Conservation (phyloP, 176 grass and related monocot species). For the Aegilops sharonensis region DNA sequence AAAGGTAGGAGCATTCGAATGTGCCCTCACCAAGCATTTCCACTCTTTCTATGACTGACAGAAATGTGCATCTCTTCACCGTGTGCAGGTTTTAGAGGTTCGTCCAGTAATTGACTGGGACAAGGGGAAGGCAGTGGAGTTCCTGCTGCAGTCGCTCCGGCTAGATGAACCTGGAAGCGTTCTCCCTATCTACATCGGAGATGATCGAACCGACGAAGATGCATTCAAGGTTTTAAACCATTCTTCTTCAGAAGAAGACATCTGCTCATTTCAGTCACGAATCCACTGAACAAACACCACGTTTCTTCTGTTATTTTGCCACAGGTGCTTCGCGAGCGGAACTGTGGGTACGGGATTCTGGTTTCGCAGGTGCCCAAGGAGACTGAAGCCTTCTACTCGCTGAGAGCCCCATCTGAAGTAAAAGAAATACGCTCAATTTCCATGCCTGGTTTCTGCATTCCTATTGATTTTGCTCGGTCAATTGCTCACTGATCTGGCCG, state of each 20-base stretch:
- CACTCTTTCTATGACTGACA: background rate
- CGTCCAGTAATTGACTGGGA: slow-evolving; percentile 68
- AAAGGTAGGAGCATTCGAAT: slow-evolving; percentile 33
- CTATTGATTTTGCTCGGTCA: background rate
- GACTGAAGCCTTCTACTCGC: slow-evolving; percentile 52
- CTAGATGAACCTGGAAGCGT: slow-evolving; percentile 37
- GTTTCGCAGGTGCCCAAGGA: slow-evolving; percentile 60
- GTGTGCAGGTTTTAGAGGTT: slow-evolving; percentile 68
- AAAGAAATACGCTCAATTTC: background rate
- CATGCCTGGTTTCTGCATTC: background rate
- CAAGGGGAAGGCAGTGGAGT: slow-evolving; percentile 81
- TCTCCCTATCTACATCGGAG: slow-evolving; percentile 62
- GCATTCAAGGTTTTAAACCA: slow-evolving; percentile 49
- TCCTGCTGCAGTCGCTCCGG: slow-evolving; percentile 51
- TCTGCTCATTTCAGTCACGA: background rate
- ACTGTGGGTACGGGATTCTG: slow-evolving; percentile 60
- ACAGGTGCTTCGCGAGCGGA: slow-evolving; percentile 48
- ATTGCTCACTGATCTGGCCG: background rate
- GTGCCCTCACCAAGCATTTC: too few species aligned
- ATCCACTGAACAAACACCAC: background rate
- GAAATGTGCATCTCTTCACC: background rate
- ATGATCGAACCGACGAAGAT: slow-evolving; percentile 70
- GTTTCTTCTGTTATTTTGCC: background rate
- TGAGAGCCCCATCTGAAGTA: slow-evolving; percentile 56
- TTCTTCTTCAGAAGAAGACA: background rate